Conservation (phyloP, 345 rosid genomes). For the Hirschfeldia incana region DNA sequence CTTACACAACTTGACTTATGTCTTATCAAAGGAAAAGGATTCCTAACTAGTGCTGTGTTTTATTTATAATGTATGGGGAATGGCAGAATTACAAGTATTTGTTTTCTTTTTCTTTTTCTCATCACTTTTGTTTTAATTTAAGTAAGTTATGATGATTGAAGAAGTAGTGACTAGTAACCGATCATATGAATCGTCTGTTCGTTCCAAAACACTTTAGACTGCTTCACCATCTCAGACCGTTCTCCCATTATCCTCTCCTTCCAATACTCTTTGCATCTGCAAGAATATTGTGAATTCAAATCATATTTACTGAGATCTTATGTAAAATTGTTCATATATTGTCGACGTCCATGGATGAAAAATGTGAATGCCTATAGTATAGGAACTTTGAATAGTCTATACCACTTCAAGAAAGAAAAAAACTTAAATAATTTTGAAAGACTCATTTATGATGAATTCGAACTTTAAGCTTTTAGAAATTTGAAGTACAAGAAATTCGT, state of each 20-base stretch:
- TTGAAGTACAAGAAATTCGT: background rate
- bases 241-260: slow-evolving; percentile 59
- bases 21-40: background rate
- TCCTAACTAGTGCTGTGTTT: background rate
- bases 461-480: background rate
- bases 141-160: background rate
- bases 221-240: slow-evolving; percentile 70
- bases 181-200: slow-evolving; percentile 56
- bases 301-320: background rate
- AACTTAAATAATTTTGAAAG: background rate
- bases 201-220: slow-evolving; percentile 75
- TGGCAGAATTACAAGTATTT: background rate
- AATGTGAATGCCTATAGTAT: background rate
- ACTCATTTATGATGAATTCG: background rate
- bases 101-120: background rate
- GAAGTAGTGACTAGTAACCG: slow-evolving; percentile 48
- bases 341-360: background rate
- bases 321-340: background rate
- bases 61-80: background rate
- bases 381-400: background rate
- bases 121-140: background rate
- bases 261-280: slow-evolving; percentile 78
- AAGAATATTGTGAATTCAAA: slow-evolving; percentile 1
- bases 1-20: background rate
- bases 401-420: background rate